These are phyloP conservation scores for Naganishia onofrii DNA, from an alignment of 768 basidiomycete genomes.

Conservation along the genomic window DNA sequence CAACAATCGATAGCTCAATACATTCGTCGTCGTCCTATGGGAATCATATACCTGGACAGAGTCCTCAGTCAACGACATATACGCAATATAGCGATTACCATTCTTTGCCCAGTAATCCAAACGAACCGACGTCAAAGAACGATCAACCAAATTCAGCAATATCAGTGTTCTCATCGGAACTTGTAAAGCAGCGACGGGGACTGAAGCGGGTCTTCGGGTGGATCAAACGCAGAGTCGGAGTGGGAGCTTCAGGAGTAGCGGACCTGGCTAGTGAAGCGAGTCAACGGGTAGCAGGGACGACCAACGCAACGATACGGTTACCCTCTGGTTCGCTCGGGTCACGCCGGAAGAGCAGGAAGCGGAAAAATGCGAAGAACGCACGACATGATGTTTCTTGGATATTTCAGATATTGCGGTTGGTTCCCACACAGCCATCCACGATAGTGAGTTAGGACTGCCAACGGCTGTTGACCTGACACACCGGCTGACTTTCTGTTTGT, in stretches of 20 bases:
- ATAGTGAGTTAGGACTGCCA: too few relatives aligned
- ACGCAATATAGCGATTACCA: slow-evolving; percentile 15
- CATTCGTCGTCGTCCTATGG: slow-evolving; percentile 4
- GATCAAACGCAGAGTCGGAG: slow-evolving; percentile 8
- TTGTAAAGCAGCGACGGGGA: slow-evolving; percentile 8
- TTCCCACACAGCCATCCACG: slow-evolving; percentile 13
- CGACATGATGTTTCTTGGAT: neutral
- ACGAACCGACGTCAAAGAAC: neutral
- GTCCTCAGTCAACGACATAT: neutral
- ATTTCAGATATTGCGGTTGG: neutral
- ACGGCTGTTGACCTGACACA: too few relatives aligned
- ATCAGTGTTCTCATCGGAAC: neutral
- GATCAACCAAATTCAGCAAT: neutral
- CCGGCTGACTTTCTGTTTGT: neutral
- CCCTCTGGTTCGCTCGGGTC: slow-evolving; percentile 1
- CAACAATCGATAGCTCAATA: neutral
- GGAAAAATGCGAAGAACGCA: neutral
- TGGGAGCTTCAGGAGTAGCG: slow-evolving; percentile 3
- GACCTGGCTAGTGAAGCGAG: slow-evolving; percentile 14
- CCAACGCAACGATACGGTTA: slow-evolving; percentile 6
- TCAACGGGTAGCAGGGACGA: slow-evolving; percentile 10
- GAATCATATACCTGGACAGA: neutral
- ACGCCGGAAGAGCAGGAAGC: neutral
- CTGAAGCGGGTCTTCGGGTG: slow-evolving; percentile 5
- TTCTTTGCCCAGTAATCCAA: neutral